phyloP scores from a whole-genome alignment of 2,329 filamentous ascomycete species.

The Amesomyces nigricolor region DNA sequence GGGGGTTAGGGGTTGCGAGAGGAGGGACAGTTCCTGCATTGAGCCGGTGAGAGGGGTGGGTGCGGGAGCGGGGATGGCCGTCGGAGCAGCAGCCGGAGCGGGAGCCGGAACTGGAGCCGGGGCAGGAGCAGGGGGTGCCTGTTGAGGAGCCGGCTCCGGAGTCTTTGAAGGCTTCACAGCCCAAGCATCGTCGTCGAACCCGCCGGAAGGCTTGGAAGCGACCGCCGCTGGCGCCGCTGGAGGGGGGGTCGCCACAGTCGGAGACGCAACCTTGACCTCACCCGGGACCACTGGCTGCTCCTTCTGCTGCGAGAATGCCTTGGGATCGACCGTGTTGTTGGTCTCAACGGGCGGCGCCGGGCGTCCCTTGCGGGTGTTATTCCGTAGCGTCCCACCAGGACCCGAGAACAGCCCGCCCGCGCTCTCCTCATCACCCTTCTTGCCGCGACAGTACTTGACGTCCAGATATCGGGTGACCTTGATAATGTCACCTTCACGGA shows the following conservation, averaged over 20 bases:
- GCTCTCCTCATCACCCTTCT: constrained; percentile 55
- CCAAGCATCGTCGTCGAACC: constrained; percentile 97
- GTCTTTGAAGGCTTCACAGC: constrained; percentile 80
- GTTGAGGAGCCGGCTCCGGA: constrained; percentile 23
- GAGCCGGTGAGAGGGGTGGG: constrained; percentile 60
- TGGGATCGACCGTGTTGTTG: constrained; percentile 80
- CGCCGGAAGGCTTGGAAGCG: constrained; percentile 36
- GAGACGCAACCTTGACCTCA: constrained; percentile 16
- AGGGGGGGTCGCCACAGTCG: constrained; percentile 36
- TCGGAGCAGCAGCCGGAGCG: constrained; percentile 31
- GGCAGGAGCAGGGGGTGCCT: constrained; percentile 20
- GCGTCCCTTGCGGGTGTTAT: constrained; percentile 89
- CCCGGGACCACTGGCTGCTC: constrained; percentile 37
- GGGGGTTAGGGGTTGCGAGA: constrained; percentile 49
- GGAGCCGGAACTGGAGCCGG: constrained; percentile 38
- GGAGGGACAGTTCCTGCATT: constrained; percentile 52
- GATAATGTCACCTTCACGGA: constrained; percentile 94
- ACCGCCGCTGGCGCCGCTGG: constrained; percentile 35
- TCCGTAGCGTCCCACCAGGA: constrained; percentile 81
- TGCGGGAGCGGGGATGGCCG: constrained; percentile 19
- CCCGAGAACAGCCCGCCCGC: constrained; percentile 78
- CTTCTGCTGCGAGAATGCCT: constrained; percentile 67
- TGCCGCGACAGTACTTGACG: constrained; percentile 65
- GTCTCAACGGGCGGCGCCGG: constrained; percentile 82
- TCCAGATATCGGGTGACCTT: constrained; percentile 90